Base-by-base conservation (phyloP, 2,329 filamentous ascomycete species). In the Penicillium vulpinum region DNA sequence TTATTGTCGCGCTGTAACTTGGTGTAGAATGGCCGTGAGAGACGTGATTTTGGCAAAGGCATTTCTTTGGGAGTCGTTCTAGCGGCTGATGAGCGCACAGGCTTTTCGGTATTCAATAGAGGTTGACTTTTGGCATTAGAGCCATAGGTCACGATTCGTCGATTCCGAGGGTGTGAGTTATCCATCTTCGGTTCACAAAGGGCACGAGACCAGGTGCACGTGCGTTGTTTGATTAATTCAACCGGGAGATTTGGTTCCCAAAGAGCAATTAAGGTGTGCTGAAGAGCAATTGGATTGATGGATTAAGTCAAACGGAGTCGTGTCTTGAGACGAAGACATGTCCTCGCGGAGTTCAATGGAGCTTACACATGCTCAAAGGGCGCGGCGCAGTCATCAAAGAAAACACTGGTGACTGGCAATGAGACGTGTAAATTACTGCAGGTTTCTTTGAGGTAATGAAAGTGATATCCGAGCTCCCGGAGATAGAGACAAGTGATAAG, bases 101-200 rank as follows among this genome's bases (percentile, higher is more conserved):
- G 4, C 11, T 33, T 48, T 15, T 45, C 49, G 24, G 36, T 50
- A n/a, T 58, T 57, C 11, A 49, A 35, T 18, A 35, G 33, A 18
- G 56, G 22, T 33, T 59, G 59, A 16, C 54, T 55, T 39, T 49
- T 65, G 26, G 59, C 54, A 31, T 64, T 57, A 60, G 73, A 74
- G 53, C 75, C 73, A 59, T 78, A 78, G 10, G 74, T 77, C 47
- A 71, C 69, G 49, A 65, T 58, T 55, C 69, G 73, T 49, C 72
- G 73, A 59, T 64, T 62, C 51, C 60, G 60, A 33, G 56, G 35
- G 16, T 44, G 57, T 35, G 62, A 53, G n/a, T 51, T 44, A 21
- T 62, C 60, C 64, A 67, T 67, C 31, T 54, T 61, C 33, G 51
- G 36, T 51, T 29, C 45, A 54, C 22, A 48, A 45, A 33, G 18